Evolutionary conservation across 2,329 filamentous ascomycete species (phyloP), one percentile per base, ranked within the genome.

Genomic region (Fusarium nodosum): DNA sequence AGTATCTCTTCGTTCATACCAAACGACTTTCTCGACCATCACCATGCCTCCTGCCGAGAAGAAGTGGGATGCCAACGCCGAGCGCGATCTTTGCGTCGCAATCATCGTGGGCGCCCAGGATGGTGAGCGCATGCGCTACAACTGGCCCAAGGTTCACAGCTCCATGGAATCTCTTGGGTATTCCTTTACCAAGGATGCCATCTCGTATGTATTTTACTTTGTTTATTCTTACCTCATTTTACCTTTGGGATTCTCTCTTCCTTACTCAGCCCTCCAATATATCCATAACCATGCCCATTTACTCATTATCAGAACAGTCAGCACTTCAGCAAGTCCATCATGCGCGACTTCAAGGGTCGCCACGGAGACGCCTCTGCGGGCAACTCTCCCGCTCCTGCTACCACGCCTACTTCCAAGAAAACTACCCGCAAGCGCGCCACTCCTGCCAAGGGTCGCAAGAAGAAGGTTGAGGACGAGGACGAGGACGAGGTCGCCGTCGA

Each of bases 1-100:
- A 8, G 33, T 18, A 34, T 18, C 33, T 34, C 31, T 22, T 18
- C 26, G 34, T 39, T 10, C 16, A n/a, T 24, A 38, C 50, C 48
- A 53, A 41, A 44, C 39, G 18, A 53, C 47, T 36, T 7, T 44
- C n/a, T 41, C 51, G 45, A 13, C 42, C 45, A 34, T 51, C 57
- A 56, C 9, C 13, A 78, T 77, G 76, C 71, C 73, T 61, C 66
- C 62, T 9, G 18, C 60, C 3, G 77, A 78, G 38, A 81, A 81
- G 74, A 80, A 79, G 60, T 82, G 80, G 80, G 77, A 77, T 16
- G 58, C 65, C 22, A 54, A 66, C 16, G 78, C 77, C n/a, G 79
- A 82, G 69, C 77, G 76, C 10, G 79, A 82, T 51, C 79, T 82
- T 60, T 79, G 77, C 64, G 74, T 81, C 39, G 76, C 79, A 48